Percentiles rank a stretch among this genome's conserved stretches.
phyloP scores from a whole-genome alignment of 2,329 filamentous ascomycete species.

The Alternaria dauci region DNA sequence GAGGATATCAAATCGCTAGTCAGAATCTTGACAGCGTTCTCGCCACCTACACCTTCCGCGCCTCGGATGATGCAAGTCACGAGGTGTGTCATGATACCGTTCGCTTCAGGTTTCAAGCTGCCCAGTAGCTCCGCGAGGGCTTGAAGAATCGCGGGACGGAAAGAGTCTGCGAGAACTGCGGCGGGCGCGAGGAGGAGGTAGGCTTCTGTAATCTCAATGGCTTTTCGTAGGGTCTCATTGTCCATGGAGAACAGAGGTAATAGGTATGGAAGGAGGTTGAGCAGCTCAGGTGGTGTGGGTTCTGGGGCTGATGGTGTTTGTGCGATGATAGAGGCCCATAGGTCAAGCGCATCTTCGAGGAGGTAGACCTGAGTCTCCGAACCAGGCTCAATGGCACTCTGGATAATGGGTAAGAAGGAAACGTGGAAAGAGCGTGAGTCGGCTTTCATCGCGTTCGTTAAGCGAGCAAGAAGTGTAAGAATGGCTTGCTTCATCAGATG shows the following conservation, averaged over 20 bases:
- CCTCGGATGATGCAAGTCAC: slow-evolving; percentile 60
- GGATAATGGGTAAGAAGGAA: slow-evolving; percentile 82
- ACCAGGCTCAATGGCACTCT: slow-evolving; percentile 77
- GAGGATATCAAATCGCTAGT: slow-evolving; percentile 65
- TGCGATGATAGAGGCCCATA: slow-evolving; percentile 83
- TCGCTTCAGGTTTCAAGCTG: slow-evolving; percentile 58
- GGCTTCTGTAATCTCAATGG: slow-evolving; percentile 59
- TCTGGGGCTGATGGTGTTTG: slow-evolving; percentile 60
- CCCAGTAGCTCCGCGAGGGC: slow-evolving; percentile 56
- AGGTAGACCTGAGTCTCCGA: slow-evolving; percentile 74
- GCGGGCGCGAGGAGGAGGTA: slow-evolving; percentile 59
- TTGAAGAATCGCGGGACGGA: slow-evolving; percentile 52
- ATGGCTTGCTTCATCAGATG: slow-evolving; percentile 95
- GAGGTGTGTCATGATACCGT: slow-evolving; percentile 57
- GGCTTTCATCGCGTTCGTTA: slow-evolving; percentile 85
- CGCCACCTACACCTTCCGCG: slow-evolving; percentile 60
- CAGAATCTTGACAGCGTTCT: slow-evolving; percentile 60
- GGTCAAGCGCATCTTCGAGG: slow-evolving; percentile 88
- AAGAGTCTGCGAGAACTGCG: slow-evolving; percentile 55
- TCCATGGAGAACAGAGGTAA: slow-evolving; percentile 59
- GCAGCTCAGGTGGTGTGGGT: slow-evolving; percentile 53
- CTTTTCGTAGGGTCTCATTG: slow-evolving; percentile 58
- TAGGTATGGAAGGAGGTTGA: slow-evolving; percentile 55
- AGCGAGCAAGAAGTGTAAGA: slow-evolving; percentile 80
- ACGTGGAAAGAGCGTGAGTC: slow-evolving; percentile 80